phyloP scores from a whole-genome alignment of 2,329 filamentous ascomycete species.

The Verticillium klebahnii region DNA sequence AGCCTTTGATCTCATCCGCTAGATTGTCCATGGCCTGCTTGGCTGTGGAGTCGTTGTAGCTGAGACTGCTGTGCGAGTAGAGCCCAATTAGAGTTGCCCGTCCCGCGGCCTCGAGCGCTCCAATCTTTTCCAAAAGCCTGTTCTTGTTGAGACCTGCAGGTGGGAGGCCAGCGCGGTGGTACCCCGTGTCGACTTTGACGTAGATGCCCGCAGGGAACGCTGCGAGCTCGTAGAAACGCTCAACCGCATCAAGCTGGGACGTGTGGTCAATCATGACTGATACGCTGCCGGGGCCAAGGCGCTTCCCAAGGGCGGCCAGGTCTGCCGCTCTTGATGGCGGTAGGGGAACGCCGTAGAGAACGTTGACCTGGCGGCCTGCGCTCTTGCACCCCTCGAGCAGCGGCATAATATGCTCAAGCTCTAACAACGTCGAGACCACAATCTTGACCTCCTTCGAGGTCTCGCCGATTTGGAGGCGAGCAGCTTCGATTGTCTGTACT shows the following conservation, averaged over 20 bases:
- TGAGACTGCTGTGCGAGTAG: constrained; percentile 28
- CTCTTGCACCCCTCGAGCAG: constrained; percentile 26
- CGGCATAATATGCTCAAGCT: constrained; percentile 49
- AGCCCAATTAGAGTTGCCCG: constrained; percentile 17
- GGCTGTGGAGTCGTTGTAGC: constrained; percentile 21
- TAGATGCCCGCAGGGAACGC: constrained; percentile 37
- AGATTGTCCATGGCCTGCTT: constrained; percentile 24
- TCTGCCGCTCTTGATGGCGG: constrained; percentile 47
- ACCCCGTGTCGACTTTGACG: constrained; percentile 60
- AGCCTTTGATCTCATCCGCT: constrained; percentile 22
- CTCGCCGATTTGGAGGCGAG: constrained; percentile 48
- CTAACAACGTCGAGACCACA: constrained; percentile 54
- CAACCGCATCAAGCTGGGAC: constrained; percentile 32
- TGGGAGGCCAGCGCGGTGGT: constrained; percentile 55
- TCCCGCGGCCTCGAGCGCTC: constrained; percentile 15
- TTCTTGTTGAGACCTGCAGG: constrained; percentile 32
- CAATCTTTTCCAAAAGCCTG: constrained; percentile 29
- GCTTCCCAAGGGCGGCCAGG: constrained; percentile 37
- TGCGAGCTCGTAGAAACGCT: constrained; percentile 24
- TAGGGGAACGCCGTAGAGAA: constrained; percentile 60
- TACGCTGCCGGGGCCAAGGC: constrained; percentile 41
- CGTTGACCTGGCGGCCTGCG: constrained; percentile 15
- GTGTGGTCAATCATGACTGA: constrained; percentile 55
- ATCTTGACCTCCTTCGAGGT: constrained; percentile 39
- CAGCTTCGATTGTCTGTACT: constrained; percentile 46